These are phyloP conservation scores for Aspergillus vadensis DNA, from an alignment of 2,329 filamentous ascomycete genomes.

Conservation along the genomic window DNA sequence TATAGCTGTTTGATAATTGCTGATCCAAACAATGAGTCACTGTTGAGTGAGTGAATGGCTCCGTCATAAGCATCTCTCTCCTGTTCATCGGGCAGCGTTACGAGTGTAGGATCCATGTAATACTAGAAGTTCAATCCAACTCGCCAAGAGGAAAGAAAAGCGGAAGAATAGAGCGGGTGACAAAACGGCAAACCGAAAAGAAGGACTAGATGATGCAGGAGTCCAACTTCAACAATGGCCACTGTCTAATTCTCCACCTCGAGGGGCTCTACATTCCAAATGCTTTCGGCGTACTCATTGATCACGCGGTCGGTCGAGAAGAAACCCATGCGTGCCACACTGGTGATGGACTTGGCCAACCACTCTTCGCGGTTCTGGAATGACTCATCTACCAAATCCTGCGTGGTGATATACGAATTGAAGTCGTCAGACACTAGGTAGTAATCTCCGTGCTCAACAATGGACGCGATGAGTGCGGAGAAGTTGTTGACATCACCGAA, in stretches of 20 bases:
- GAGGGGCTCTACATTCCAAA: constrained; percentile 94
- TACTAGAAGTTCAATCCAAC: neutral
- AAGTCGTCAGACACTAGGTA: constrained; percentile 98
- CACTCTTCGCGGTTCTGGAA: constrained; percentile 92
- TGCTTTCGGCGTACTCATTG: constrained; percentile 93
- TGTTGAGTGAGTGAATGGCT: neutral
- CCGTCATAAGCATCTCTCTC: neutral
- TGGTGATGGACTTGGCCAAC: constrained; percentile 85
- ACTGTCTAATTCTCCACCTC: constrained; percentile 42
- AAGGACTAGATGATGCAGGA: neutral
- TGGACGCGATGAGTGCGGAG: constrained; percentile 77
- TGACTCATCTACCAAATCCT: constrained; percentile 84
- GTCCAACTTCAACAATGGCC: neutral
- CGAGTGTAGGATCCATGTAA: neutral
- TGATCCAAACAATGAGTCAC: neutral
- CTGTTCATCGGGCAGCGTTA: neutral
- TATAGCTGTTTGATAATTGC: neutral
- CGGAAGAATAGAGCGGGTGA: neutral
- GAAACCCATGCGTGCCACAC: constrained; percentile 94
- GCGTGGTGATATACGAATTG: constrained; percentile 89
- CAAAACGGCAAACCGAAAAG: neutral
- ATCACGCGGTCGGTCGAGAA: constrained; percentile 95
- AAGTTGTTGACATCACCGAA: constrained; percentile 83
- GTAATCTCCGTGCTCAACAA: constrained; percentile 92
- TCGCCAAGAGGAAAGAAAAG: neutral